A percentile compares a stretch with the other conserved stretches of the same genome.
Conservation (phyloP, 2,329 filamentous ascomycete genomes). For the Pseudopithomyces maydicus region DNA sequence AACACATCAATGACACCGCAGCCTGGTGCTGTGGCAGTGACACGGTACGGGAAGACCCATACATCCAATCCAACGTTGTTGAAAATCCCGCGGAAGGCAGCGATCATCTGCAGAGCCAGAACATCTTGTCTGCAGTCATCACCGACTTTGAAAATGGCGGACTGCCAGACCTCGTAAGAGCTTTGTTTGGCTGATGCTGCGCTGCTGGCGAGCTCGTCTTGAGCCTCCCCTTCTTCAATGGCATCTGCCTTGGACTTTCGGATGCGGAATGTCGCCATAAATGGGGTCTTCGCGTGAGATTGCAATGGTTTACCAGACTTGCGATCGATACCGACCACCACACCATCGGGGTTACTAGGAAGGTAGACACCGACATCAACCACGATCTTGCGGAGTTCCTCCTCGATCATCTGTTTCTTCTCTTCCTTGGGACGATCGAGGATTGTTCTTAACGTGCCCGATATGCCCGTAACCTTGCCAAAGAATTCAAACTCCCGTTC, state of each 20-base stretch:
- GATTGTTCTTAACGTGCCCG: slow-evolving; percentile 90
- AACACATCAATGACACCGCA: slow-evolving; percentile 98
- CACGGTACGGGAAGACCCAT: slow-evolving; percentile 95
- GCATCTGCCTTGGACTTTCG: slow-evolving; percentile 70
- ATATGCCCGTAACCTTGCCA: slow-evolving; percentile 92
- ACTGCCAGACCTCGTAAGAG: slow-evolving; percentile 96
- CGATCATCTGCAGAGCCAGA: slow-evolving; percentile 95
- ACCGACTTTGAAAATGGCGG: slow-evolving; percentile 98
- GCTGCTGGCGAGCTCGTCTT: slow-evolving; percentile 39
- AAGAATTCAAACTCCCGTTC: slow-evolving; percentile 98
- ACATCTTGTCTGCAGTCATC: slow-evolving; percentile 98
- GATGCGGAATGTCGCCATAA: slow-evolving; percentile 98
- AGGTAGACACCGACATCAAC: slow-evolving; percentile 97
- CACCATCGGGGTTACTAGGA: slow-evolving; percentile 93
- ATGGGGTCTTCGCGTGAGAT: slow-evolving; percentile 97
- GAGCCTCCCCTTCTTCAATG: slow-evolving; percentile 24
- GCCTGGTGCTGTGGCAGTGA: slow-evolving; percentile 94
- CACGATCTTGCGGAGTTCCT: slow-evolving; percentile 95
- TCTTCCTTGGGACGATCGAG: slow-evolving; percentile 92
- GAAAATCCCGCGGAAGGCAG: slow-evolving; percentile 96
- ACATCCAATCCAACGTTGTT: slow-evolving; percentile 93
- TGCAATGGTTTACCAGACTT: slow-evolving; percentile 98
- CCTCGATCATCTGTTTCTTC: slow-evolving; percentile 99
- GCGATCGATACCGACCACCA: slow-evolving; percentile 96
- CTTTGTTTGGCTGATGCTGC: slow-evolving; percentile 46